phyloP scores from a whole-genome alignment of 257 asterid species.

The Petunia axillaris region DNA sequence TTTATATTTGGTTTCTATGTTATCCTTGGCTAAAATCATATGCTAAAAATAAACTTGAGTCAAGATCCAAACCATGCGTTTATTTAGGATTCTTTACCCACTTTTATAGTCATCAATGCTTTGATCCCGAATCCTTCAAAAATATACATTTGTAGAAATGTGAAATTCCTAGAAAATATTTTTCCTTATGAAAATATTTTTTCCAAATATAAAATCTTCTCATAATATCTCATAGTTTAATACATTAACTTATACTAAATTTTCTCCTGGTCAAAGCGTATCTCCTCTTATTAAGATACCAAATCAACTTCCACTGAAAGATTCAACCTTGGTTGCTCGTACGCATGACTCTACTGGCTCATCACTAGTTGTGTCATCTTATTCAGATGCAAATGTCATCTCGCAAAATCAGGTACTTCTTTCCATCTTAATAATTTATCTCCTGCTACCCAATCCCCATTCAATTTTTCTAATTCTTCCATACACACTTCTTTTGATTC shows the following conservation, averaged over 20 bases:
- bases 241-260: too few relatives aligned
- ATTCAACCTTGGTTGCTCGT: too few relatives aligned
- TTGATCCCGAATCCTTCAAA: not conserved
- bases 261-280: not conserved
- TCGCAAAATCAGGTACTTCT: not conserved
- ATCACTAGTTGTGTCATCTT: too few relatives aligned
- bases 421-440: not conserved
- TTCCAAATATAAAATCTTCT: not conserved
- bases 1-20: constrained; percentile 7
- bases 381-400: too few relatives aligned
- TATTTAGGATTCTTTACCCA: not conserved
- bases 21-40: constrained; percentile 9
- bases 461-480: too few relatives aligned
- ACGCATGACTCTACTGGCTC: too few relatives aligned
- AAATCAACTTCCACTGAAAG: not conserved
- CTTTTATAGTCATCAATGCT: not conserved
- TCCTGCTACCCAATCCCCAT: not conserved
- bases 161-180: not conserved
- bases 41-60: not conserved
- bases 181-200: not conserved
- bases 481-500: not conserved
- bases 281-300: not conserved
- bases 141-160: not conserved
- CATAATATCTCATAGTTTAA: too few relatives aligned
- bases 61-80: not conserved